These are phyloP conservation scores for Ogataea allantospora DNA, from an alignment of 805 yeast species.

Conservation along the genomic window DNA sequence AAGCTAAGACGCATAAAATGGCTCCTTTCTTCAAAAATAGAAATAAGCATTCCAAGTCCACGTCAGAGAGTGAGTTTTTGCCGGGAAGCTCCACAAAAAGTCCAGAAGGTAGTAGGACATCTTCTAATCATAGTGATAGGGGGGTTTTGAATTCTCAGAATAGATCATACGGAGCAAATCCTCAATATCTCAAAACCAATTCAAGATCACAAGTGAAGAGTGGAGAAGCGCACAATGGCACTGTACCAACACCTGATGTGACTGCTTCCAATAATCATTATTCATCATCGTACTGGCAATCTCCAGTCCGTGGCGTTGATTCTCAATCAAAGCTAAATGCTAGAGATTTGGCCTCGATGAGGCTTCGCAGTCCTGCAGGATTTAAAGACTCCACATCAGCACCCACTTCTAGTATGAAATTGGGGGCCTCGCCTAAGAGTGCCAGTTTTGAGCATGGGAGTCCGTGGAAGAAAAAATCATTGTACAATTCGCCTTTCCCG, in stretches of 20 bases:
- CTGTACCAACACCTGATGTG: not conserved
- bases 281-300: too few species aligned
- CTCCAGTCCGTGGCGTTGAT: not conserved
- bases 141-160: constrained; percentile 3
- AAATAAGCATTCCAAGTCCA: constrained; percentile 16
- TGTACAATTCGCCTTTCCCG: constrained; percentile 83
- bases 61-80: constrained; percentile 5
- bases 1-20: constrained; percentile 3
- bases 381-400: not conserved
- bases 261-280: too few species aligned
- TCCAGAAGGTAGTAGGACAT: constrained; percentile 11
- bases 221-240: not conserved
- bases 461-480: constrained; percentile 68
- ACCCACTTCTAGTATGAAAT: too few species aligned
- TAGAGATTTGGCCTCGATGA: not conserved
- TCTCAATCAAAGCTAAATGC: not conserved
- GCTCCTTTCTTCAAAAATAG: constrained; percentile 28
- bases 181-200: not conserved
- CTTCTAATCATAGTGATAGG: constrained; percentile 10
- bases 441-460: constrained; percentile 23
- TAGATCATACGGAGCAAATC: not conserved
- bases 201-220: not conserved
- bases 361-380: not conserved
- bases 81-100: constrained; percentile 10
- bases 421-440: too few species aligned